These are phyloP conservation scores for Xylariaceae sp. DNA, from an alignment of 2,329 filamentous ascomycete species.

Conservation along the genomic window DNA sequence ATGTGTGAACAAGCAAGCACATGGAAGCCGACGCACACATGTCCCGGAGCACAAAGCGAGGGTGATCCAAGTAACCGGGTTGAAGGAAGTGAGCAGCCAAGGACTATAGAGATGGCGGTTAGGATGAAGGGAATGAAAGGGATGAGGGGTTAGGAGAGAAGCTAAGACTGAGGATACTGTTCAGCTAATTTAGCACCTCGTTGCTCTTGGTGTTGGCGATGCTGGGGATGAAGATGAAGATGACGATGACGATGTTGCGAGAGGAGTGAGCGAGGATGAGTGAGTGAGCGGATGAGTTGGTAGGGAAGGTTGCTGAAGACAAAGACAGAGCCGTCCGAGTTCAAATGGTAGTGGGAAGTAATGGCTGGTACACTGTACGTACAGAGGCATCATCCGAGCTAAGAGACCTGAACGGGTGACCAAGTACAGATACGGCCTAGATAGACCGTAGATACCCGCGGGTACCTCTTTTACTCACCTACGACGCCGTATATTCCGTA, in stretches of 20 bases:
- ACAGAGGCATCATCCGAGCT: background rate
- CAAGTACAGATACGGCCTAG: no score
- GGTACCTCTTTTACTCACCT: no score
- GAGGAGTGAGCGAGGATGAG: background rate
- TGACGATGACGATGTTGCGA: background rate
- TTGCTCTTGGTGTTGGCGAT: background rate
- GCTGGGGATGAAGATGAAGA: background rate
- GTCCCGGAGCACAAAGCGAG: background rate
- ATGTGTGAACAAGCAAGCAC: conserved; percentile 12
- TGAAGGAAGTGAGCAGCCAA: background rate
- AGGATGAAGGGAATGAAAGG: background rate
- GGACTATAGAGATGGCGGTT: background rate
- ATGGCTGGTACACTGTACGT: background rate
- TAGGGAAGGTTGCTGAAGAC: no score
- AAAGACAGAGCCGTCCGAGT: no score
- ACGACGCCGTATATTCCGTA: no score
- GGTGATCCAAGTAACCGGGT: background rate
- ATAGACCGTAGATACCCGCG: no score
- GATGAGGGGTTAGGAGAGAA: background rate
- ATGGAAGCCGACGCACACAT: conserved; percentile 5
- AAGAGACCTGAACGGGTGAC: no score
- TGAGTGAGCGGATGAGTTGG: no score
- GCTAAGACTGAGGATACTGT: background rate
- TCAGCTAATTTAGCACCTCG: no score
- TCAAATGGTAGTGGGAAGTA: background rate